Conservation (phyloP, 305 asterid genomes). For the Ilex paraguariensis region DNA sequence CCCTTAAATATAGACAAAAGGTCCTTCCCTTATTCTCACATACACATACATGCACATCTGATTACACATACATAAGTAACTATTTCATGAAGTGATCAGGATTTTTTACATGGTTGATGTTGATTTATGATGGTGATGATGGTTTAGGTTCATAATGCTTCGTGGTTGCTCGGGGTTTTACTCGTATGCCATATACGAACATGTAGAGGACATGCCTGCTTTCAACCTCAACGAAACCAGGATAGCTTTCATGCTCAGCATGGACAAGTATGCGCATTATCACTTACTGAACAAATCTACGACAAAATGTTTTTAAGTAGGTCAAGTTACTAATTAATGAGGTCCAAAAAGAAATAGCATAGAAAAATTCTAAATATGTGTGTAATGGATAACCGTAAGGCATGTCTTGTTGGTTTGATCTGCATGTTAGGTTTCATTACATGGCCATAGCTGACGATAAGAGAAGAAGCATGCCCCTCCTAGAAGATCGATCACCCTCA, state of each 20-base stretch:
- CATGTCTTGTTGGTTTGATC: too few relatives aligned
- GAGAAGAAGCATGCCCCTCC: slow-evolving; percentile 60
- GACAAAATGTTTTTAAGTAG: too few relatives aligned
- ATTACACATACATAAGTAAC: too few relatives aligned
- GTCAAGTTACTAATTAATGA: too few relatives aligned
- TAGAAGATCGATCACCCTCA: slow-evolving; percentile 62
- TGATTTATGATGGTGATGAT: not conserved
- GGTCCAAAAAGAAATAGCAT: too few relatives aligned
- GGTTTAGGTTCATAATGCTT: not conserved
- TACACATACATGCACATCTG: not conserved
- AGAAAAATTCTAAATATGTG: too few relatives aligned
- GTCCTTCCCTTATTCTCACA: slow-evolving; percentile 11
- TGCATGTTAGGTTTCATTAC: slow-evolving; percentile 43
- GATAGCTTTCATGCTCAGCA: slow-evolving; percentile 3
- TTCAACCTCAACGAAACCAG: slow-evolving; percentile 1
- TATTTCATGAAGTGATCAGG: not conserved
- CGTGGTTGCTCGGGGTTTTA: slow-evolving; percentile 3
- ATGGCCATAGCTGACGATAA: slow-evolving; percentile 63
- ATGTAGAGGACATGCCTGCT: not conserved
- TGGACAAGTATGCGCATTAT: not conserved
- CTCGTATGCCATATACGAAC: slow-evolving; percentile 4
- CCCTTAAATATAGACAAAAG: slow-evolving; percentile 55
- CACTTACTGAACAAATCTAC: too few relatives aligned
- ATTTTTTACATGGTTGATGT: not conserved
- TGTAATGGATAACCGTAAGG: too few relatives aligned